Evolutionary conservation across 495 filamentous ascomycete species (phyloP), one percentile per base, ranked within the genome.

Genomic region (Penicillium dipodomyicola): DNA sequence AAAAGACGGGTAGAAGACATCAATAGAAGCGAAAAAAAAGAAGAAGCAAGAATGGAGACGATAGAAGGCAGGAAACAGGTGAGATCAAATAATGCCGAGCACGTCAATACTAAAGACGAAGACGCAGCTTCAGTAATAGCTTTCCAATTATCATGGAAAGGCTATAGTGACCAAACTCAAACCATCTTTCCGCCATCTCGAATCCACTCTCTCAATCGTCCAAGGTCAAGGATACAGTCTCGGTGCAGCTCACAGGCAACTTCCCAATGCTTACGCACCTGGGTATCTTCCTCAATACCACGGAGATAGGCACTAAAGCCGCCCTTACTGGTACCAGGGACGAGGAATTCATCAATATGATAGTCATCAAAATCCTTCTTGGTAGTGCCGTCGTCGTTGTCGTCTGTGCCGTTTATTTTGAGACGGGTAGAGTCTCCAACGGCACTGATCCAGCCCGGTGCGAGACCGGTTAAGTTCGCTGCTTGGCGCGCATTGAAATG

Each of bases 401-500:
- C 58, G 32, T 51, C 59, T 27, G 14, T 50, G 65, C 20, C 59
- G 15, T 67, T 58, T 1, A 74, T 60, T n/a, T 65, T 63, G 8
- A 77, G 45, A 20, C 60, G 65, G 9, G 59, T 30, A 5, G 72
- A 72, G 52, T 86, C 84, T 8, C 85, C 84, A 5, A 76, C 63
- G 3, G 77, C 69, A 39, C 71, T 75, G 44, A 88, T 74, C 86
- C 84, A 94, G 51, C 72, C 69, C 4, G 71, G 68, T 4, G 73
- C 76, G 32, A 85, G 74, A 0, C 65, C 67, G 35, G 74, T 75
- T 27, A 82, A 77, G 12, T 81, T 71, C 22, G 78, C 68, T 10
- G 72, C 70, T 65, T 89, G 82, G 14, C 90, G 81, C 0, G 81
- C 76, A 11, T 76, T 71, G 62, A 96, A 88, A 60, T 95, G 87